Evolutionary conservation across 495 filamentous ascomycete species (phyloP).

Genomic region (Daldinia vernicosa): DNA sequence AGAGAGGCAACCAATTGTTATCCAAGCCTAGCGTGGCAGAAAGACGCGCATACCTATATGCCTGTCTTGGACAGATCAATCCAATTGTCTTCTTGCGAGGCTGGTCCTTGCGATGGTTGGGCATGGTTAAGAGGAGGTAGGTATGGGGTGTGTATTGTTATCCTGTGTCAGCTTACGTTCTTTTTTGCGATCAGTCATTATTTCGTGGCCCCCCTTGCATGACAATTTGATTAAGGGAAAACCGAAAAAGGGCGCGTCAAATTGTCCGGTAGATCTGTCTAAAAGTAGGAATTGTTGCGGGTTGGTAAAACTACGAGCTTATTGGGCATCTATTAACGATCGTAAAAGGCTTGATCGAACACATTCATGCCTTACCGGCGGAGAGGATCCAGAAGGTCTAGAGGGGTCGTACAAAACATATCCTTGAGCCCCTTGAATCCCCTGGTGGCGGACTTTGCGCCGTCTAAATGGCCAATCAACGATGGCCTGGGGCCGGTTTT

Average conservation of each 20-base stretch:
- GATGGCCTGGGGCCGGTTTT: background rate
- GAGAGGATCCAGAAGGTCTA: conserved; percentile 2
- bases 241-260: conserved; percentile 2
- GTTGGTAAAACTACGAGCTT: background rate
- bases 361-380: conserved; percentile 32
- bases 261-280: conserved; percentile 17
- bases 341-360: conserved; percentile 8
- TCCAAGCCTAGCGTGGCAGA: background rate
- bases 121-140: background rate
- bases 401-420: conserved; percentile 14
- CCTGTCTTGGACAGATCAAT: background rate
- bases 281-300: conserved; percentile 3
- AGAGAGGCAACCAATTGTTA: background rate
- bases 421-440: background rate
- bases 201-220: conserved; percentile 29
- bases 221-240: conserved; percentile 14
- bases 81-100: background rate
- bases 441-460: conserved; percentile 25
- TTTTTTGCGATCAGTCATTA: conserved; percentile 17
- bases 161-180: conserved; percentile 28
- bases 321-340: conserved; percentile 33
- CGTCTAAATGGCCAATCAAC: conserved; percentile 26
- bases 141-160: background rate
- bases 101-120: conserved; percentile 1
- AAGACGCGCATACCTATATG: background rate